Evolutionary conservation across 768 basidiomycete species (phyloP).

Genomic region (Phylloporus arenicola): DNA sequence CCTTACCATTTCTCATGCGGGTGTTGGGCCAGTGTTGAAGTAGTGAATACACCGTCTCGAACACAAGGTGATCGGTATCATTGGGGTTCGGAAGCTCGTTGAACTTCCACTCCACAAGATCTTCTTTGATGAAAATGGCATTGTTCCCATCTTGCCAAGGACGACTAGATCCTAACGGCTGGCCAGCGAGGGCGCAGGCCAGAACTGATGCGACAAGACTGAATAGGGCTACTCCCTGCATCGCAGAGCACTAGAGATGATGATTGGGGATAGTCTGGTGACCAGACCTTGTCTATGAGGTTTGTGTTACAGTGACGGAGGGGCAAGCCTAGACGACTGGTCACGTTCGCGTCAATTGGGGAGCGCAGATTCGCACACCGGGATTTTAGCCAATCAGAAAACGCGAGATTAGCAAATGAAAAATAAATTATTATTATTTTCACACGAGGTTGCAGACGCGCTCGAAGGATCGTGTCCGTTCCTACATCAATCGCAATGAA

Average conservation of each 20-base stretch:
- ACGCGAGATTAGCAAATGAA: too few species aligned
- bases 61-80: background rate
- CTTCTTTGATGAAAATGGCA: background rate
- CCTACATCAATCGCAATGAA: too few species aligned
- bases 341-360: too few species aligned
- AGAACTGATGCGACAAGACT: background rate
- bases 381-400: too few species aligned
- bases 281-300: too few species aligned
- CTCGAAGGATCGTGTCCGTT: too few species aligned
- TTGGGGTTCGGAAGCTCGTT: background rate
- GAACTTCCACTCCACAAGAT: background rate
- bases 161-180: background rate
- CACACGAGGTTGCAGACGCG: too few species aligned
- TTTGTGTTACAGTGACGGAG: too few species aligned
- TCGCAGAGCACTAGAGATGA: background rate
- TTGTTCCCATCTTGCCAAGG: background rate
- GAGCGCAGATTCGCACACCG: too few species aligned
- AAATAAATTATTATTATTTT: too few species aligned
- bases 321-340: too few species aligned
- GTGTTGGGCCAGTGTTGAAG: background rate
- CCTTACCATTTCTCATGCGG: background rate
- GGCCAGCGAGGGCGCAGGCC: background rate
- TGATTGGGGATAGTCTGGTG: too few species aligned
- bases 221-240: background rate
- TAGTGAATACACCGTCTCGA: background rate